These are phyloP conservation scores for Neurospora sp. DNA, from an alignment of 2,329 filamentous ascomycete genomes.

Conservation along the genomic window DNA sequence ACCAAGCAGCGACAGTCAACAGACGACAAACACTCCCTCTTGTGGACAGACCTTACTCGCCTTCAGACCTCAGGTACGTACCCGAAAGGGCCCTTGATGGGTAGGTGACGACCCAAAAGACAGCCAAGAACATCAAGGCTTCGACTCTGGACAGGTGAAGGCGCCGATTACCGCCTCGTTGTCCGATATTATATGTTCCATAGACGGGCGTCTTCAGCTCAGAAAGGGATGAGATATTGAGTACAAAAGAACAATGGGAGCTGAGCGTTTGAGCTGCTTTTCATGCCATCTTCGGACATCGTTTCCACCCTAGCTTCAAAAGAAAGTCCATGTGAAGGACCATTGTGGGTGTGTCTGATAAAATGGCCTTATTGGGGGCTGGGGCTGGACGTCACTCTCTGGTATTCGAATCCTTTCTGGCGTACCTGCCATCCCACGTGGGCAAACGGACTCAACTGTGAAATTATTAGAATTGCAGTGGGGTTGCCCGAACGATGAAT, in stretches of 20 bases:
- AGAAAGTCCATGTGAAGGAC: background rate
- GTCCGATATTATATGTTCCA: background rate
- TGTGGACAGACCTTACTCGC: background rate
- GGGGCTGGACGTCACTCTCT: background rate
- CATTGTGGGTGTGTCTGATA: background rate
- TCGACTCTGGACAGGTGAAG: background rate
- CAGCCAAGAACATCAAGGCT: background rate
- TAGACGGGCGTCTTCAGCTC: background rate
- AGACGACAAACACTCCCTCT: background rate
- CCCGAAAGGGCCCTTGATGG: background rate
- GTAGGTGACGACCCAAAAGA: background rate
- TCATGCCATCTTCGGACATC: background rate
- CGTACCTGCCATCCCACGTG: background rate
- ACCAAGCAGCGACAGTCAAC: background rate
- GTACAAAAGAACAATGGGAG: background rate
- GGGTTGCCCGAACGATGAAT: background rate
- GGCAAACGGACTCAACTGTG: background rate
- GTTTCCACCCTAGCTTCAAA: background rate
- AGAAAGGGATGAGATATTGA: background rate
- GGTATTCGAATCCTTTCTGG: background rate
- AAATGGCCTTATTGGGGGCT: background rate
- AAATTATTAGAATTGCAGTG: background rate
- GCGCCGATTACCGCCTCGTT: too few relatives aligned
- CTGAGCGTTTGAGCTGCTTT: background rate
- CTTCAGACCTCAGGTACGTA: background rate